Evolutionary conservation across 768 basidiomycete species (phyloP), one percentile per base, ranked within the genome.

Genomic region (Auriculariales sp.): DNA sequence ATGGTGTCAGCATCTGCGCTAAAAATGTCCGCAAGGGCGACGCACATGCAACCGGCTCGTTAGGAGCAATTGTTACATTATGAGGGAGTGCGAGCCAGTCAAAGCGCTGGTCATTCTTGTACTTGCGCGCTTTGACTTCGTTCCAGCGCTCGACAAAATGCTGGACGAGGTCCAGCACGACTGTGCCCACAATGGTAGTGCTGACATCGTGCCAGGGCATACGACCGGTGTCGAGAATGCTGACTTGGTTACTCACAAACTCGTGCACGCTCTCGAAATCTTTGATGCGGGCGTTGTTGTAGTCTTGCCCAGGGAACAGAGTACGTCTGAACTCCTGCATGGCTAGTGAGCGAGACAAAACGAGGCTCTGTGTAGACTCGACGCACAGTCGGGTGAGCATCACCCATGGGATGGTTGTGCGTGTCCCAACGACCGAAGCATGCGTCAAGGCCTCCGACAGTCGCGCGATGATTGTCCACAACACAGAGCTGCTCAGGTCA

Each of bases 191-290:
- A 22, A 92, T 65, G 3, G 87, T 90, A 81, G 88, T 85, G 61
- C 92, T 91, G 11, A 83, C 89, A 66, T 97, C 93, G 59, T 97
- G 93, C 93, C 93, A 97, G 1, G 93, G 89, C 90, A 92, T 90
- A 53, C 87, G 70, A 1, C 78, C 68, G 12, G 68, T 79, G 55
- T 89, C 84, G 39, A 80, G 60, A 44, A 79, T 72, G 28, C 79
- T 81, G 14, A 90, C 61, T 0, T 71, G 71, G 52, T 83, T 87
- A 58, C 77, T 81, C 22, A 78, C 75, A 59, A 79, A 90, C 53
- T 88, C 72, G 50, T 75, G 71, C 1, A 97, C 94, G 4, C 61
- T 69, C 59, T 90, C 73, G 68, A 93, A 92, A 59, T 94, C 91
- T 63, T 78, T 71, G 28, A 84, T 68, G 7, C 92, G 77, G 1